phyloP scores from a whole-genome alignment of 176 grass and related monocot genomes.

The Carex myosuroides region DNA sequence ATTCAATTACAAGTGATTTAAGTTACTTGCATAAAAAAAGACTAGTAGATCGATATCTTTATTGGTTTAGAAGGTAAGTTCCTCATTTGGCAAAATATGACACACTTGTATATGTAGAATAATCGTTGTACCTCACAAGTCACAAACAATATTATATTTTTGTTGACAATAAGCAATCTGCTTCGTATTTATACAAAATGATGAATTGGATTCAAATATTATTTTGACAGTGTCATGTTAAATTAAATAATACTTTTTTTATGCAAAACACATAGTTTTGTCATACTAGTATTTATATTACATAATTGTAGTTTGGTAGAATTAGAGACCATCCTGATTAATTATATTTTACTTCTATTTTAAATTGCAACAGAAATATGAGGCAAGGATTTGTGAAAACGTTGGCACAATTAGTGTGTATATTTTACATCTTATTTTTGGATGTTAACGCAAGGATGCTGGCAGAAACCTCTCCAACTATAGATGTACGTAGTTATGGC shows the following conservation, averaged over 20 bases:
- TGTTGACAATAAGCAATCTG: not conserved
- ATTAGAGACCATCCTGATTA: no score
- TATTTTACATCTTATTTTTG: not conserved
- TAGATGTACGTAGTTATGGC: conserved; percentile 33
- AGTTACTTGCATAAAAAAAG: no score
- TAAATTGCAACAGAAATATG: not conserved
- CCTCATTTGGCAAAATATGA: not conserved
- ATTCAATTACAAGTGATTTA: no score
- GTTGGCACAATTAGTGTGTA: not conserved
- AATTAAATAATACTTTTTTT: not conserved
- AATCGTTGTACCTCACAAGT: no score
- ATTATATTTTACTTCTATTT: no score
- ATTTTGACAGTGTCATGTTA: not conserved
- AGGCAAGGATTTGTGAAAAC: not conserved
- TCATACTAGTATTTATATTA: not conserved
- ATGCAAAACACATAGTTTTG: not conserved
- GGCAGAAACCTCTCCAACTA: not conserved
- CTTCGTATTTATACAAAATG: not conserved
- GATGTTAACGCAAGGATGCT: not conserved
- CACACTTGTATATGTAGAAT: no score
- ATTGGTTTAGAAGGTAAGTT: not conserved
- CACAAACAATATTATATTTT: no score
- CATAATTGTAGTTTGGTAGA: no score
- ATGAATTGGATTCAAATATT: not conserved
- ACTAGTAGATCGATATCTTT: not conserved